Conservation (phyloP, 2,329 filamentous ascomycete genomes). For the Teratosphaeria destructans region DNA sequence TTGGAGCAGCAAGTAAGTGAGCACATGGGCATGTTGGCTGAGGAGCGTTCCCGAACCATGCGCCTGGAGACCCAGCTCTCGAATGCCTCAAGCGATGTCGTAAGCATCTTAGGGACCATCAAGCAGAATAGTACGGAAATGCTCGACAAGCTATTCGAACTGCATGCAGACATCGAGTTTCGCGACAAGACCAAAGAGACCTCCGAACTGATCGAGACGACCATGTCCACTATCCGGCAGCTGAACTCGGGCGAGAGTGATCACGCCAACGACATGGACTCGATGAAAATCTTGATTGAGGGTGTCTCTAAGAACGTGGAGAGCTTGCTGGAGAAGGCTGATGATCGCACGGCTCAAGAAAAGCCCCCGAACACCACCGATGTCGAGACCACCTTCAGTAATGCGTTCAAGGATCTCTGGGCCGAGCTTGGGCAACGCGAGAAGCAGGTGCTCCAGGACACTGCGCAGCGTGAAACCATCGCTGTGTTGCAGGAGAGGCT, state of each 20-base stretch:
- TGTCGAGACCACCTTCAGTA: constrained; percentile 7
- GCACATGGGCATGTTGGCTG: constrained; percentile 10
- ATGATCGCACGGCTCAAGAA: not conserved
- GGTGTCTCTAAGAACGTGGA: constrained; percentile 8
- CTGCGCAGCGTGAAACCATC: constrained; percentile 9
- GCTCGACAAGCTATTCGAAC: constrained; percentile 15
- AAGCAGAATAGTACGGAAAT: constrained; percentile 8
- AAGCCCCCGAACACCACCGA: not conserved
- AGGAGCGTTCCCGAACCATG: constrained; percentile 15
- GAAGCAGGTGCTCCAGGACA: constrained; percentile 8
- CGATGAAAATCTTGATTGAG: constrained; percentile 11
- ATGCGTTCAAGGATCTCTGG: constrained; percentile 11
- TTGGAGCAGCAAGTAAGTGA: constrained; percentile 14
- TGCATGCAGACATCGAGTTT: constrained; percentile 9
- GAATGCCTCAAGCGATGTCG: not conserved
- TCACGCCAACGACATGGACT: constrained; percentile 10
- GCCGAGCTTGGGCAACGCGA: constrained; percentile 9
- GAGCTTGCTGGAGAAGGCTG: not conserved
- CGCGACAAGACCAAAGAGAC: constrained; percentile 1
- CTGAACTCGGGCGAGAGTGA: constrained; percentile 9
- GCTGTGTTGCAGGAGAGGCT: constrained; percentile 10
- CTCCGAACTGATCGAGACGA: constrained; percentile 9
- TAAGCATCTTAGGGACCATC: constrained; percentile 4
- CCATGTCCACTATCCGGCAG: constrained; percentile 9
- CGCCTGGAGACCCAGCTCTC: constrained; percentile 13